phyloP scores from a whole-genome alignment of 768 basidiomycete genomes.

The Lactarius hengduanensis region DNA sequence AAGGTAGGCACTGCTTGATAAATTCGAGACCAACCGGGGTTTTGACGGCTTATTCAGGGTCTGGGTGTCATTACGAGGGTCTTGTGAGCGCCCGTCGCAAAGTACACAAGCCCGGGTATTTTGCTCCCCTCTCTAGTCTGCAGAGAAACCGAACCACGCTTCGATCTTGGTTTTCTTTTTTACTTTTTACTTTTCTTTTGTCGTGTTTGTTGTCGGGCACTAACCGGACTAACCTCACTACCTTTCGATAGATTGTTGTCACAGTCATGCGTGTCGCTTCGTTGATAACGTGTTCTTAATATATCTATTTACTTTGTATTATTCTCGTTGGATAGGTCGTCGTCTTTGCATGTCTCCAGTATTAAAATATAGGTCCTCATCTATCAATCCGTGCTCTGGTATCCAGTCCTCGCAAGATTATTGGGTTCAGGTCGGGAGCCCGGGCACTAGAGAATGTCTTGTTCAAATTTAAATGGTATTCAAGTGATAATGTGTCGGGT shows the following conservation, averaged over 20 bases:
- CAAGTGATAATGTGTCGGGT: neutral
- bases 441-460: no score
- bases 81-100: conserved; percentile 40
- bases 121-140: conserved; percentile 42
- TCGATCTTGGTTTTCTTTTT: conserved; percentile 35
- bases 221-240: neutral
- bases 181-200: neutral
- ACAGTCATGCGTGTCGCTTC: neutral
- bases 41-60: conserved; percentile 45
- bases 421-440: no score
- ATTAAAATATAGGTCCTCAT: neutral
- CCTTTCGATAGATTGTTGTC: neutral
- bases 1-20: conserved; percentile 55
- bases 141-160: conserved; percentile 61
- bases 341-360: neutral
- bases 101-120: conserved; percentile 31
- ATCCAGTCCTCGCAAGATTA: no score
- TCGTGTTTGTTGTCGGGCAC: neutral
- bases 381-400: no score
- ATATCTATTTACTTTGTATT: conserved; percentile 2
- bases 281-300: neutral
- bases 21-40: conserved; percentile 2
- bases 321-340: neutral
- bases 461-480: neutral
- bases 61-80: conserved; percentile 74